Evolutionary conservation across 495 filamentous ascomycete species (phyloP).

Genomic region (Lepraria neglecta): DNA sequence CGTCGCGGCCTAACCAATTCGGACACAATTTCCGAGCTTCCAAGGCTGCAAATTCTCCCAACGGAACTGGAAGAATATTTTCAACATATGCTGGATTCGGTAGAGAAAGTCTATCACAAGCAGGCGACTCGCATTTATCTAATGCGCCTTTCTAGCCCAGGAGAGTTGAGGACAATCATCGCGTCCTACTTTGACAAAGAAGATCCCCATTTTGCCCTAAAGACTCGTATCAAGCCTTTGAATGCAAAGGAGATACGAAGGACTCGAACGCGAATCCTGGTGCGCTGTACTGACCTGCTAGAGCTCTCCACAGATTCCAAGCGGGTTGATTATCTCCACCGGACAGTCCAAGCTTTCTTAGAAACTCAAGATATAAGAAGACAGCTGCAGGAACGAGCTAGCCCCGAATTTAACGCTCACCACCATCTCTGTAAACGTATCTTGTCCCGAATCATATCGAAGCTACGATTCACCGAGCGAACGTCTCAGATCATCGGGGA

Average conservation of each 20-base stretch:
- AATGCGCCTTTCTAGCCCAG: neutral
- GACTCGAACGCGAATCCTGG: neutral
- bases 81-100: neutral
- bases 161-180: neutral
- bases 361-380: neutral
- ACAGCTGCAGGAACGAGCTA: neutral
- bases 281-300: neutral
- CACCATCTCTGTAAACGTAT: neutral
- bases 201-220: neutral
- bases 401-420: neutral
- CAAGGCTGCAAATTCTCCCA: neutral
- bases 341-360: neutral
- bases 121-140: neutral
- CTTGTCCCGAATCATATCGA: too few species aligned
- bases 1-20: neutral
- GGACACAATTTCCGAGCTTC: neutral
- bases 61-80: conserved; percentile 2
- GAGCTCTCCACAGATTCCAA: neutral
- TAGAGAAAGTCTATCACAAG: neutral
- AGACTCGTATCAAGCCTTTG: neutral
- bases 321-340: neutral
- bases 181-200: conserved; percentile 1
- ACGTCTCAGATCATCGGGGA: too few species aligned
- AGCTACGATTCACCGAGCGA: too few species aligned
- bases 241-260: neutral